Conservation (phyloP, 2,329 filamentous ascomycete genomes). For the Huntiella moniliformis region DNA sequence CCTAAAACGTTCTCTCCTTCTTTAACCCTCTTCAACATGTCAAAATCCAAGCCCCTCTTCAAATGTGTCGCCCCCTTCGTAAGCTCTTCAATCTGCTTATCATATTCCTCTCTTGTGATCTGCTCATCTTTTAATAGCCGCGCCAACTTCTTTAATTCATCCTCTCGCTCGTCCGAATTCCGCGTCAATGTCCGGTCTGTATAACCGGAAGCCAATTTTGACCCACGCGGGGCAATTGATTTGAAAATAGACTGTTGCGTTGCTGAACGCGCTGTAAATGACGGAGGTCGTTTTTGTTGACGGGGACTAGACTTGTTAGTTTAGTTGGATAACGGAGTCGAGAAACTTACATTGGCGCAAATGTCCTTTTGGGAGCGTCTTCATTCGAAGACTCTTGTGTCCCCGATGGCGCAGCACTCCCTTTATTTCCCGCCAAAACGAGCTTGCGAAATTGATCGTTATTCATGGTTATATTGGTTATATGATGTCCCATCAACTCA, state of each 20-base stretch:
- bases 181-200: constrained; percentile 59
- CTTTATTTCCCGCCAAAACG: constrained; percentile 26
- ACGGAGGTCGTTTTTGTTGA: too few species aligned
- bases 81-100: constrained; percentile 55
- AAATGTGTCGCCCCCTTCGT: constrained; percentile 75
- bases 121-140: constrained; percentile 66
- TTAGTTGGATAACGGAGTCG: too few species aligned
- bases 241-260: constrained; percentile 51
- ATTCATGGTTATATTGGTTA: constrained; percentile 44
- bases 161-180: constrained; percentile 34
- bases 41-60: constrained; percentile 81
- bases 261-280: too few species aligned
- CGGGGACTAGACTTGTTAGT: too few species aligned
- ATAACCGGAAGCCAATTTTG: constrained; percentile 63
- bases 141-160: constrained; percentile 59
- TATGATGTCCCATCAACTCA: too few species aligned
- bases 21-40: constrained; percentile 50
- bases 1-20: constrained; percentile 49
- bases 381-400: too few species aligned
- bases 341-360: constrained; percentile 28
- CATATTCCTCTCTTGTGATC: constrained; percentile 64
- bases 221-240: constrained; percentile 65
- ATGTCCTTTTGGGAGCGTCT: neutral
- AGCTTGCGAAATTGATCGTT: constrained; percentile 86
- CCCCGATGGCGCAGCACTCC: neutral